Base-by-base conservation (phyloP, 106 monocot genomes). In the Dioscorea zingiberensis region DNA sequence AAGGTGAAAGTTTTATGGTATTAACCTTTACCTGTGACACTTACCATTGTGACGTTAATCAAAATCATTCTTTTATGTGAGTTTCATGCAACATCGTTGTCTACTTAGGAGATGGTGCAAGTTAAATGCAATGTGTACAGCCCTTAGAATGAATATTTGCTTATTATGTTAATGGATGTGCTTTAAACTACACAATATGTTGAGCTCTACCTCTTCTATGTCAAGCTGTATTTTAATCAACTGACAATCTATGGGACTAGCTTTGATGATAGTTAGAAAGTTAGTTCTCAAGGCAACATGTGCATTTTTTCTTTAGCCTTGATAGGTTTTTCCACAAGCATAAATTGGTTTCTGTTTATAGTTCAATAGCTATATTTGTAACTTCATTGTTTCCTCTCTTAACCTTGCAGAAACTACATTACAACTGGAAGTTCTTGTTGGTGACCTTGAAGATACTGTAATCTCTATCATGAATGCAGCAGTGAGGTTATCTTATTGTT, bases 391-490 rank as follows among this genome's bases (percentile, higher is more conserved):
- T 45, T 25, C 21, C 25, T 27, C 44, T 69, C 32, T 44, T 46
- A 53, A 66, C 15, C 51, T 78, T 87, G 75, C 84, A 91, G 91
- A 87, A 69, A 79, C 81, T 63, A 59, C 78, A 18, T 67, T 91
- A 59, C 72, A 64, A 55, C 55, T 91, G 57, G 91, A 91, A 72
- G 67, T 61, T 67, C 69, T 91, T 62, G 84, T 91, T 21, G 91
- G 91, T 44, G 80, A 91, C 59, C 78, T 91, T 67, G 91, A 91
- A 84, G 91, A 91, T 81, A 66, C 78, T 54, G 48, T 84, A 12
- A 76, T 81, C 32, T 66, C 78, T 17, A 61, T 84, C n/a, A 65
- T 84, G 62, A 75, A 75, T 58, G 44, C 64, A 71, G 54, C 63
- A 70, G 76, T 82, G 47, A 69, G 76, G 62, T 16, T 24, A 21